Evolutionary conservation across 169 alveolate genomes (phyloP), one percentile per base, ranked within the genome.

Genomic region (Plasmodium ovale): DNA sequence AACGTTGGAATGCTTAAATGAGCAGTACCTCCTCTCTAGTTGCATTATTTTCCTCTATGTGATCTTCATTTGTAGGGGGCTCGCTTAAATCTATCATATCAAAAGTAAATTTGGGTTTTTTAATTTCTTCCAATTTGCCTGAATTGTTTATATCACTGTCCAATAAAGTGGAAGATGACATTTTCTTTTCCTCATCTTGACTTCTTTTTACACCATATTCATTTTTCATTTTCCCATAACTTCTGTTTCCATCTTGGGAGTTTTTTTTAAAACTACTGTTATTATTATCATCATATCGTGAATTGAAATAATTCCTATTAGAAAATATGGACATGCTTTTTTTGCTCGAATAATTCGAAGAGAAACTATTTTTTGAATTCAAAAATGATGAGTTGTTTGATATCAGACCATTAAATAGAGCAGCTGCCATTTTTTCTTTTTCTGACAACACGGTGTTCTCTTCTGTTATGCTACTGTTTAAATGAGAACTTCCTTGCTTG

Each of bases 341-440:
- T 77, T 62, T 77, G 44, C 33, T 47, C 47, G 88, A 31, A 42
- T 42, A 60, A 39, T 35, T 77, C 19, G 73, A 64, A 77, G 71
- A 62, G 56, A 42, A 77, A 47, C 27, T 42, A 60, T 49, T 77
- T 77, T 59, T 82, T 35, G 88, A 64, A 49, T 82, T 23, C 27
- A 19, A 31, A 59, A 49, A 42, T 42, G 62, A 49, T 51, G 82
- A 47, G 65, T 59, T 65, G 42, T 49, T 82, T 23, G 90, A 65
- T 65, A 82, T 23, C 47, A 87, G 42, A 19, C 92, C 92, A 64
- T 72, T 87, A 87, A 87, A 87, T 33, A 87, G 49, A n/a, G 92
- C 92, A 31, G 92, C 92, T 3, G 92, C 92, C 92, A 71, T 87
- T 68, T 87, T 87, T 72, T 87, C 92, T 58, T 72, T 87, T 67